Evolutionary conservation across 2,329 filamentous ascomycete species (phyloP), one percentile per base, ranked within the genome.

Genomic region (Pestalotiopsis sp.): DNA sequence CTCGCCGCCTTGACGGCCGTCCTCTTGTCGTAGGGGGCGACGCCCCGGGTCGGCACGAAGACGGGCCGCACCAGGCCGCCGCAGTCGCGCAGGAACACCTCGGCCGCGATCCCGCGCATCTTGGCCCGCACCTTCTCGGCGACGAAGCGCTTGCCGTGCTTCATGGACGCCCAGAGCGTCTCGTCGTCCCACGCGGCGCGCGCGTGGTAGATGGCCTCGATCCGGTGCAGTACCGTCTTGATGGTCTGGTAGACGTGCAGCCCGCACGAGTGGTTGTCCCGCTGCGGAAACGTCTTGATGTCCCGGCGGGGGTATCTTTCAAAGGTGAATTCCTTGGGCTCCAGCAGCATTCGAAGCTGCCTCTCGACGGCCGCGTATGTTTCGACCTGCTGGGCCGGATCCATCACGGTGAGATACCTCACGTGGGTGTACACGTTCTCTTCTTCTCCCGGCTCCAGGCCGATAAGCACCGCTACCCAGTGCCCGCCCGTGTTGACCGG

Each of bases 61-160:
- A 59, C 57, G 27, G 25, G n/a, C 27, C 57, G 23, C n/a, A 59
- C 57, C 12, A 25, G 23, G 6, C 57, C 57, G 13, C 14, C 7
- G 57, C 27, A 36, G 23, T 59, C 57, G 23, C 27, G 23, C 27
- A 59, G 23, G 23, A 59, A 59, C 11, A 59, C 57, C 25, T 59
- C 57, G 57, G 57, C 57, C 23, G 13, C 23, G 23, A 59, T 59
- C 57, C 57, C 57, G 13, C 57, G 57, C 57, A 59, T 59, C 57
- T 59, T 59, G 23, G 57, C 57, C 23, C 57, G 57, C 17, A 59
- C 57, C 27, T 59, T 59, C 23, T 59, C 57, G 5, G 57, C 57
- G 23, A 59, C 23, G 27, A 59, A 59, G 1, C 57, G 57, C 57
- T 59, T 59, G n/a, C 17, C 13, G 17, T 31, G 5, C 12, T n/a